Base-by-base conservation (phyloP, 495 filamentous ascomycete species). In the Aspergillus bridgeri region DNA sequence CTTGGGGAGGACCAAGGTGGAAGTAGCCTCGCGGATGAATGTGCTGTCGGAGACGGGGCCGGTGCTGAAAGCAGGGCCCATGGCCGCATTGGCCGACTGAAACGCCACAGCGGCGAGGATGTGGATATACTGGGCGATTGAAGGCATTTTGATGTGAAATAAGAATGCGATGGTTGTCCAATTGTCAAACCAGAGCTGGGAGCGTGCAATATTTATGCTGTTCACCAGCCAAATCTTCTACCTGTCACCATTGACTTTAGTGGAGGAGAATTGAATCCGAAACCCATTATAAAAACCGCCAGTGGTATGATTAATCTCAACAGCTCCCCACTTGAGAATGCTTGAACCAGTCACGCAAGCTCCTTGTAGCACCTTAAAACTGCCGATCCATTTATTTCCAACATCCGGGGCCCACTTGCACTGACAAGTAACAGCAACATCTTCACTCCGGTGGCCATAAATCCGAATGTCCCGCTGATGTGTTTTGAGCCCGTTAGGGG, bases 31-130 rank as follows among this genome's bases (percentile, higher is more conserved):
- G 23, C 67, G 63, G 49, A 75, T 75, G 51, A 61, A 75, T 18
- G 72, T 69, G 59, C 63, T 49, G 18, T 48, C 42, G 4, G 72
- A 54, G 43, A 72, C 69, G 22, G 73, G 72, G 1, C 73, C 72
- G 19, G 73, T 75, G 56, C 70, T 73, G 56, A 76, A 72, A 43
- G 64, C 62, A 46, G 66, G 66, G 33, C 68, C 68, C 50, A 66
- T 62, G 42, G 68, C 63, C 8, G 65, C 68, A 42, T 65, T 58
- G 13, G 58, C 65, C 0, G 60, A 50, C 7, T 48, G 38, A 43
- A 64, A n/a, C 20, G 54, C 60, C 17, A 60, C 51, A 18, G 53
- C 51, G 8, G 60, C 59, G 7, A 65, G 51, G 11, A 51, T 52
- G 0, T 54, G 33, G 33, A 63, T 42, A 17, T 48, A 33, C 33